A percentile compares a stretch with the other conserved stretches of the same genome.
These are phyloP conservation scores for Amphicarpaea edgeworthii DNA, from an alignment of 306 rosid genomes.

Conservation along the genomic window DNA sequence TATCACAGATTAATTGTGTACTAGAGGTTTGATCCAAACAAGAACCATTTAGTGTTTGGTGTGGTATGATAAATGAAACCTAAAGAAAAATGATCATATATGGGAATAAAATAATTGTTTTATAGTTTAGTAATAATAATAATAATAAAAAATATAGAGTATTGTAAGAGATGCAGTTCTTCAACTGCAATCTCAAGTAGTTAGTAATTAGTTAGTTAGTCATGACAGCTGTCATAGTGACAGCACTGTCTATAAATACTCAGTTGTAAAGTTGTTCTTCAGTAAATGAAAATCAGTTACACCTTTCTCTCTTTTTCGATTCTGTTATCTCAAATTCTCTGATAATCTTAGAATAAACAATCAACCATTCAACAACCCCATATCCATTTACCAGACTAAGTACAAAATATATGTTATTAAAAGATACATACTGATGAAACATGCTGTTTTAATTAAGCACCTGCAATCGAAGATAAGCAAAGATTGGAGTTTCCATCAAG, in stretches of 20 bases:
- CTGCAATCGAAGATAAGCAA: slow-evolving; percentile 95
- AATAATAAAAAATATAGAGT: slow-evolving; percentile 34
- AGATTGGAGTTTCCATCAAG: slow-evolving; percentile 92
- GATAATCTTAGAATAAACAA: too few species aligned
- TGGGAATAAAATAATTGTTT: background rate
- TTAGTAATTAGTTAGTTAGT: too few species aligned
- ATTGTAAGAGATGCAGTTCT: too few species aligned
- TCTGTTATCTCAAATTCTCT: too few species aligned
- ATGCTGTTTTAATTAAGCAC: slow-evolving; percentile 50
- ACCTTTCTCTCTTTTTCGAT: too few species aligned
- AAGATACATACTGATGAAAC: slow-evolving; percentile 35
- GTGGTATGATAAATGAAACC: slow-evolving; percentile 21
- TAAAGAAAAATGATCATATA: background rate
- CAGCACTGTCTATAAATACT: too few species aligned
- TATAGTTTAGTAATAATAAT: background rate
- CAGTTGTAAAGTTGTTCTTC: too few species aligned
- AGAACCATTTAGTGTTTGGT: slow-evolving; percentile 9
- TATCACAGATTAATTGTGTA: background rate
- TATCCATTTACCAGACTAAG: slow-evolving; percentile 33
- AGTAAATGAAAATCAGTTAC: too few species aligned
- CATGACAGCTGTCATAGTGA: too few species aligned
- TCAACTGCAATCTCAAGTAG: too few species aligned
- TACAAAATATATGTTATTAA: slow-evolving; percentile 37
- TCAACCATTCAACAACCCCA: slow-evolving; percentile 3
- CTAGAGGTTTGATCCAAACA: background rate